Evolutionary conservation across 441 rosid species (phyloP), one percentile per base, ranked within the genome.

Genomic region (Aleurites moluccanus): DNA sequence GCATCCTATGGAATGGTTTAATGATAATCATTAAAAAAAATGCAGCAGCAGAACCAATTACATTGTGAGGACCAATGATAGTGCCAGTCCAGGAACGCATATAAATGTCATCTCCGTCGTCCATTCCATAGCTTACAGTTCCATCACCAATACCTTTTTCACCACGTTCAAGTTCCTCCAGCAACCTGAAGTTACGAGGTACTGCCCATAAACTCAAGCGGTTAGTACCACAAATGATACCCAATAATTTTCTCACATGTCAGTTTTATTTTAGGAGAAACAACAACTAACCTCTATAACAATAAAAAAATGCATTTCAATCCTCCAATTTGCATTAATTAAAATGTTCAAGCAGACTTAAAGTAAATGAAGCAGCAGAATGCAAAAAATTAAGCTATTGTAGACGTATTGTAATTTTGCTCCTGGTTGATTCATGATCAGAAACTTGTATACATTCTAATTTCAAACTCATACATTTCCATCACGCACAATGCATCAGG

Each of bases 11-110:
- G 62, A 64, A 65, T 27, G 38, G 47, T 74, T 49, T 6, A 44
- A 72, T 16, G 61, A 47, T 25, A 21, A 28, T 10, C n/a, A 13
- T 14, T 27, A 11, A 60, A 30, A 28, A 10, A 1, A 59, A n/a
- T n/a, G 27, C 63, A 20, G 30, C 42, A 75, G 56, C 49, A 67
- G 10, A 80, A 79, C 73, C 59, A 77, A 70, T 85, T 92, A 95
- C 99, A 86, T 95, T 95, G 85, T 89, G 98, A 73, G 97, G 98
- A 83, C 98, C 98, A 62, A 96, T 96, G 71, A 96, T 85, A 33
- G 99, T 96, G 84, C 99, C 99, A 71, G 98, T 95, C 99, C 99
- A 95, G 47, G 99, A 93, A 49, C 96, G 94, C 99, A 95, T 95
- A 83, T 89, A 90, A 60, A 95, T 93, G 84, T 95, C 99, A 84